These are phyloP conservation scores for Gossypium lobatum DNA, from an alignment of 441 rosid genomes.

Conservation along the genomic window DNA sequence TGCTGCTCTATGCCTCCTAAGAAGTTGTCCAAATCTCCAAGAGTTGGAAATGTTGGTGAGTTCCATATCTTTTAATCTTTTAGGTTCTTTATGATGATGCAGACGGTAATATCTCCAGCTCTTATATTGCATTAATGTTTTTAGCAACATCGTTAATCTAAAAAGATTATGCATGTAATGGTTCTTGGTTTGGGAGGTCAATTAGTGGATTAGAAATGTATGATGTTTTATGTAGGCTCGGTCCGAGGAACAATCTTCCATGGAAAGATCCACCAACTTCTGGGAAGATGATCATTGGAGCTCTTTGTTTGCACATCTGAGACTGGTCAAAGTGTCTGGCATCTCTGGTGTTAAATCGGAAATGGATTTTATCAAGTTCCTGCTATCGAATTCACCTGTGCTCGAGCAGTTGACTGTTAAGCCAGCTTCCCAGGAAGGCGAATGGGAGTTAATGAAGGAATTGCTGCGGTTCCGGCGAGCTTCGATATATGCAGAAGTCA, in stretches of 20 bases:
- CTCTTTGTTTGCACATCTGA: constrained; percentile 42
- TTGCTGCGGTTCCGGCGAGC: constrained; percentile 54
- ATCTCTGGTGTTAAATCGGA: constrained; percentile 45
- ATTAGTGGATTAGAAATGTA: background rate
- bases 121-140: background rate
- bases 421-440: constrained; percentile 40
- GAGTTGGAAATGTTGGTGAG: constrained; percentile 65
- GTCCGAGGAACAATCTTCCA: constrained; percentile 34
- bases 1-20: constrained; percentile 55
- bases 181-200: background rate
- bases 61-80: background rate
- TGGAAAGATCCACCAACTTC: constrained; percentile 20
- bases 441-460: constrained; percentile 48
- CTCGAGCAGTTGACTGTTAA: constrained; percentile 59
- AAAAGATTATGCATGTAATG: background rate
- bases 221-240: constrained; percentile 41
- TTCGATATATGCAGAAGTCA: constrained; percentile 45
- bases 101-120: background rate
- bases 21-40: constrained; percentile 59
- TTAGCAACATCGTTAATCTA: background rate
- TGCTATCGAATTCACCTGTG: constrained; percentile 53
- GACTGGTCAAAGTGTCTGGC: constrained; percentile 39
- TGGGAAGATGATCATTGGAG: constrained; percentile 49
- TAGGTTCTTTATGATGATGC: background rate
- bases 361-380: constrained; percentile 50